A percentile compares a stretch with the other conserved stretches of the same genome.
Evolutionary conservation across 1,284 basidiomycete species (phyloP).

Genomic region (Sphaerobolus stellatus): DNA sequence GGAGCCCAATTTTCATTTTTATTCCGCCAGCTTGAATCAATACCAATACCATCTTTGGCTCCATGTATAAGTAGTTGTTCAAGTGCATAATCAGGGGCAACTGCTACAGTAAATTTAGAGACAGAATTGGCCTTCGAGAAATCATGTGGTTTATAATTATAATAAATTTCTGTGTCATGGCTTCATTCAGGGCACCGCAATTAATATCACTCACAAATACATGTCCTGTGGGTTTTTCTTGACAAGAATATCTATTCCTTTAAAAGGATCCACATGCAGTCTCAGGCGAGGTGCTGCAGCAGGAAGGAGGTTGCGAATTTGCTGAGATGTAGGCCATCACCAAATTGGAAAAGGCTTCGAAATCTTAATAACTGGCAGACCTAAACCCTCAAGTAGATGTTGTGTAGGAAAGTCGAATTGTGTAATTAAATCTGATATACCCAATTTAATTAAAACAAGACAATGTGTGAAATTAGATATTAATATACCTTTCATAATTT

Average conservation of each 20-base stretch:
- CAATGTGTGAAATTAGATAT: not conserved
- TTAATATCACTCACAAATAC: not conserved
- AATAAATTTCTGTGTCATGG: not conserved
- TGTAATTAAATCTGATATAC: not conserved
- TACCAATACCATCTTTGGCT: not conserved
- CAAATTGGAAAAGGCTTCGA: not conserved
- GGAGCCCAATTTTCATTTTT: not conserved
- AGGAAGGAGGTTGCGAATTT: not conserved
- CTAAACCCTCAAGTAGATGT: not conserved
- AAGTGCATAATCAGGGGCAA: not conserved
- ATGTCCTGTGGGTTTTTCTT: not conserved
- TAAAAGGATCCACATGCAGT: not conserved
- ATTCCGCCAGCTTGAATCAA: too few relatives aligned
- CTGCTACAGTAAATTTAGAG: not conserved
- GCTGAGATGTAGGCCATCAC: not conserved
- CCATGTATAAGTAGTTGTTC: not conserved
- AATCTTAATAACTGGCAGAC: not conserved
- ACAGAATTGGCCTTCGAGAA: not conserved
- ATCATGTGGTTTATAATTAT: not conserved
- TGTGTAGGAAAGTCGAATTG: not conserved
- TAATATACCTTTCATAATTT: not conserved
- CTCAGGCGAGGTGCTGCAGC: not conserved
- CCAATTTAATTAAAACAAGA: too few relatives aligned
- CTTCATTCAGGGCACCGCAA: not conserved
- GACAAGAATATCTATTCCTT: not conserved